Percentiles rank a stretch among this genome's conserved stretches.
phyloP scores from a whole-genome alignment of 2,329 filamentous ascomycete genomes.

The Aspergillus fischeri region DNA sequence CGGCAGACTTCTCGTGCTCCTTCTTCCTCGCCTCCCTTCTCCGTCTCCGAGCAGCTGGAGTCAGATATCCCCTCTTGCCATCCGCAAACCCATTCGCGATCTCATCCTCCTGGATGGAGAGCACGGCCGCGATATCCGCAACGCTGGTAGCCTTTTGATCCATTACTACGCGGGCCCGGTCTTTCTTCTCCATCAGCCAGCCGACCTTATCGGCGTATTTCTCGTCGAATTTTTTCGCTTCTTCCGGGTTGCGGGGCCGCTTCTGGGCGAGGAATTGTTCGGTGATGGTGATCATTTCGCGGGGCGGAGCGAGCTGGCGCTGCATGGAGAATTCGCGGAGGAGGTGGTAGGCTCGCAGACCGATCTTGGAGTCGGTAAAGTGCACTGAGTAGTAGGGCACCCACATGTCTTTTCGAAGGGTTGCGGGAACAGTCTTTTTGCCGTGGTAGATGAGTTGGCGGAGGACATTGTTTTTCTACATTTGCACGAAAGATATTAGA shows the following conservation, averaged over 20 bases:
- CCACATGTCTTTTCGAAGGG: constrained; percentile 61
- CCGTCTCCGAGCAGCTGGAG: constrained; percentile 26
- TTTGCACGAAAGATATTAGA: constrained; percentile 5
- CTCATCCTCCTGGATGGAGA: constrained; percentile 46
- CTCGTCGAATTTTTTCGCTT: constrained; percentile 40
- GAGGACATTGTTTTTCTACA: constrained; percentile 49
- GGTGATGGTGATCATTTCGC: constrained; percentile 42
- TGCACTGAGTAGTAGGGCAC: constrained; percentile 55
- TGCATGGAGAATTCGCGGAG: constrained; percentile 58
- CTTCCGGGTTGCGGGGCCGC: constrained; percentile 34
- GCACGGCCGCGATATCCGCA: constrained; percentile 56
- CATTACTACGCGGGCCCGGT: constrained; percentile 54
- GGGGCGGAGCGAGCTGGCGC: constrained; percentile 52
- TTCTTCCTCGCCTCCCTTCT: constrained; percentile 25
- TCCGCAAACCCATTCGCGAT: constrained; percentile 28
- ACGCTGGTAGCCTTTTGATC: constrained; percentile 61
- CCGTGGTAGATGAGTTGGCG: constrained; percentile 59
- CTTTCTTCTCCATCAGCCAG: constrained; percentile 44
- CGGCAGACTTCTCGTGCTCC: constrained; percentile 20
- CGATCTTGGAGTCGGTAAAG: constrained; percentile 48
- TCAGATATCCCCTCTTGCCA: constrained; percentile 29
- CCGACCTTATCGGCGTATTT: constrained; percentile 40
- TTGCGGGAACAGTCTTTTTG: constrained; percentile 58
- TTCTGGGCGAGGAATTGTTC: constrained; percentile 40
- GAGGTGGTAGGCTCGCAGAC: constrained; percentile 53